Evolutionary conservation across 805 yeast species (phyloP).

Genomic region (Wickerhamomyces chaumierensis): DNA sequence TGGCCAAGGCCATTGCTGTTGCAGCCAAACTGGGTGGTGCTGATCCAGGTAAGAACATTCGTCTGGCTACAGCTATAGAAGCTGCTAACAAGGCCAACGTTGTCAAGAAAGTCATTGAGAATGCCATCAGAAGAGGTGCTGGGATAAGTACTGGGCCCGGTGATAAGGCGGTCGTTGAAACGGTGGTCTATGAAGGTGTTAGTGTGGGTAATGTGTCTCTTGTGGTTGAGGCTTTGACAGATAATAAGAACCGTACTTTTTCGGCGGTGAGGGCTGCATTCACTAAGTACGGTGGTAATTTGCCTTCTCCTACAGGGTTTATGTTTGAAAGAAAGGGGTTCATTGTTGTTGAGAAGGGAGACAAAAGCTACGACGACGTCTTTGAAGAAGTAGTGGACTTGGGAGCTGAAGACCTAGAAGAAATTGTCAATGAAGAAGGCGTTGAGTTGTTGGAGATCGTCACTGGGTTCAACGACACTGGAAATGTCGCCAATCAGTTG

Average conservation of each 20-base stretch:
- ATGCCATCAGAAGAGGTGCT: constrained; percentile 75
- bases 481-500: constrained; percentile 46
- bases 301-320: constrained; percentile 62
- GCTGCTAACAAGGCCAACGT: constrained; percentile 68
- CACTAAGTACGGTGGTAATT: constrained; percentile 53
- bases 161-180: constrained; percentile 33
- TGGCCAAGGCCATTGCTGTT: constrained; percentile 63
- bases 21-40: constrained; percentile 64
- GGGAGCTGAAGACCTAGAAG: constrained; percentile 68
- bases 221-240: constrained; percentile 79
- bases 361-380: constrained; percentile 43
- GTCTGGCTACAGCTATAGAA: constrained; percentile 63
- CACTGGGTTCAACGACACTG: constrained; percentile 56
- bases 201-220: constrained; percentile 90
- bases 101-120: constrained; percentile 76
- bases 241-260: constrained; percentile 75
- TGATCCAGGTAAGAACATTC: constrained; percentile 49
- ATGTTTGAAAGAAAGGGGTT: constrained; percentile 74
- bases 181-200: constrained; percentile 72
- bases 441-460: constrained; percentile 32
- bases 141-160: constrained; percentile 43
- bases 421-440: constrained; percentile 19
- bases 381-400: constrained; percentile 68
- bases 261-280: constrained; percentile 67
- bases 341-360: constrained; percentile 38